These are phyloP conservation scores for Saccharomycopsis fodiens DNA, from an alignment of 805 yeast species.

Conservation along the genomic window DNA sequence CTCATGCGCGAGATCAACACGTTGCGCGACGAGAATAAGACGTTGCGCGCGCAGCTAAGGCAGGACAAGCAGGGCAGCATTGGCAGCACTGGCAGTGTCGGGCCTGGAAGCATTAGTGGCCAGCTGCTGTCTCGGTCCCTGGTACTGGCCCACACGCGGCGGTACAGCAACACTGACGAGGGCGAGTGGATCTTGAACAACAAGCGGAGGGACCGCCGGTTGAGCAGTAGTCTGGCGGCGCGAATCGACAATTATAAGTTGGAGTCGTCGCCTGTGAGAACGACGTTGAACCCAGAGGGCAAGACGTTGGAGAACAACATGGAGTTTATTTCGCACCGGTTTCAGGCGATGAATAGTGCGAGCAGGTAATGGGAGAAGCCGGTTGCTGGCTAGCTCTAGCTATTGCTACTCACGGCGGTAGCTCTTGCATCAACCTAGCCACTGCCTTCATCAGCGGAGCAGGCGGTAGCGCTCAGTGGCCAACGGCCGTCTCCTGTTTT, in stretches of 20 bases:
- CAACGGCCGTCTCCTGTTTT: too few relatives aligned
- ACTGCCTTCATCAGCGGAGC: too few relatives aligned
- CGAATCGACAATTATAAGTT: constrained; percentile 4
- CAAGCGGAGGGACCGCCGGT: background rate
- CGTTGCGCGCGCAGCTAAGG: constrained; percentile 27
- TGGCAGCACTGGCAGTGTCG: background rate
- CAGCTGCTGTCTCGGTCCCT: background rate
- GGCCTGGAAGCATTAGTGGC: background rate
- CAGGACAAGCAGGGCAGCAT: background rate
- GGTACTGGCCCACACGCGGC: background rate
- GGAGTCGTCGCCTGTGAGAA: background rate
- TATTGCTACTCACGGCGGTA: too few relatives aligned
- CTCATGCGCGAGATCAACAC: constrained; percentile 53
- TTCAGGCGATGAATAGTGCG: background rate
- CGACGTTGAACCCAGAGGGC: background rate
- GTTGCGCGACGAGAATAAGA: constrained; percentile 46
- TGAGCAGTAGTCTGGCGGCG: background rate
- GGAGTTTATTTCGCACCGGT: background rate
- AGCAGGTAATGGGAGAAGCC: background rate
- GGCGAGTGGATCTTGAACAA: background rate
- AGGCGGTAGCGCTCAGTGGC: too few relatives aligned
- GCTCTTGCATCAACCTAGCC: too few relatives aligned
- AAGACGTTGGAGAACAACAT: constrained; percentile 1
- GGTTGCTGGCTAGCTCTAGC: too few relatives aligned
- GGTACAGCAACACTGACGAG: background rate